Base-by-base conservation (phyloP, 768 basidiomycete species). In the Russula sp. region DNA sequence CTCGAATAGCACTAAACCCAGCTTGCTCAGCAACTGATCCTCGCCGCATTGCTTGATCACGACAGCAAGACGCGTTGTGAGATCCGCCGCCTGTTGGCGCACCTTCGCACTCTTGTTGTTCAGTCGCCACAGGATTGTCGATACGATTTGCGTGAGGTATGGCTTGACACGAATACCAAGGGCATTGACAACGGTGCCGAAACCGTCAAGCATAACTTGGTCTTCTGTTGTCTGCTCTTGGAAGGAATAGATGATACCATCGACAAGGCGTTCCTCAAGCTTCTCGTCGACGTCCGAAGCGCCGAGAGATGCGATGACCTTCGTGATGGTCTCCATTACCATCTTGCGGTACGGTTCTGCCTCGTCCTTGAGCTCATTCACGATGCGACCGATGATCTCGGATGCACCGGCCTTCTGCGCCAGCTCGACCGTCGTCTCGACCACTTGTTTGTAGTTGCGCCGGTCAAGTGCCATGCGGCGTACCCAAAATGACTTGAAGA, bases 61-160 rank as follows among this genome's bases (percentile, higher is more conserved):
- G 51, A 98, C 88, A 4, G 97, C 96, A 26, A 99, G 79, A 62
- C 92, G 85, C n/a, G 91, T 90, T 0, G 96, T 98, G 64, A 99
- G 77, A 78, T 99, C 97, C n/a, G 97, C 97, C 20, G 97, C 97
- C 72, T 98, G 94, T 77, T 98, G 95, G 70, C 96, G 92, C 56
- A 99, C 97, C 77, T 98, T 99, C 11, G 96, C 96, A 65, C 92
- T 94, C 81, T 98, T 99, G 86, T 98, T 99, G 80, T 98, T 98
- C 62, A 98, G 81, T 52, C 97, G 94, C 96, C 97, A 99, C 5
- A 99, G 87, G 67, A 98, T 94, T 40, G 96, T 98, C 16, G 97
- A 98, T 49, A 98, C 96, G 69, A 99, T 98, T 73, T 98, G 97
- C 0, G 94, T 97, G 49, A 99, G 89, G 73, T 98, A 98, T 0